Evolutionary conservation across 108 stramenopile species (phyloP), one percentile per base, ranked within the genome.

Genomic region (Cyclostephanos invisitatus): DNA sequence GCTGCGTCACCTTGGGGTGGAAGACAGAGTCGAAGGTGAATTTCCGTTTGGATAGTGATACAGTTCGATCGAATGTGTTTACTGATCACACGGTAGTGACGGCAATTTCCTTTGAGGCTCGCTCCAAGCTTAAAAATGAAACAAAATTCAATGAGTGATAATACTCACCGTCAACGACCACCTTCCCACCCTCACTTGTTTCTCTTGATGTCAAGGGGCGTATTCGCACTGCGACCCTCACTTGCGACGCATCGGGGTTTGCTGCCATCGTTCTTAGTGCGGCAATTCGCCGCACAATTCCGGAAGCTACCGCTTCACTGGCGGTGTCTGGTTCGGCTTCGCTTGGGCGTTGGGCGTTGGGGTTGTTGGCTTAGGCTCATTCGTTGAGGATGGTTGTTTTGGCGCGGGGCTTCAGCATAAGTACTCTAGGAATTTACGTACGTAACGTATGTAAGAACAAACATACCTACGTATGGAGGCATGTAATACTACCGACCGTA

Each of bases 11-110:
- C 8, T 61, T 57, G 12, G 74, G 51, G 68, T 90, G 87, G 74
- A 90, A 91, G 25, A 94, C 93, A 7, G 87, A 74, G 82, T 94
- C 93, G 57, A 83, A 94, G 2, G 93, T 94, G 57, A 90, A 94
- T 73, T 75, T 74, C 17, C 78, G 65, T n/a, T 80, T 74, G 9
- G 83, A 89, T 46, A 94, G 63, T 18, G 81, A 61, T 54, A 94
- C 86, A 17, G 85, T 73, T 12, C 78, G 73, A 38, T 82, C 65
- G 32, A 72, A 61, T 25, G 86, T 58, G 29, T 72, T 58, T 14
- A 88, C 56, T 57, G 8, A 27, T 24, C 53, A 25, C 12, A 54
- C 25, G 22, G 27, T 4, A 25, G 22, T 22, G 25, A 24, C 25
- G 53, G 53, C 8, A 4, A 14, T 5, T 28, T 2, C 5, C 11